A percentile compares a stretch with the other conserved stretches of the same genome.
Conservation (phyloP, 2,329 filamentous ascomycete species). For the Apiospora koreana region DNA sequence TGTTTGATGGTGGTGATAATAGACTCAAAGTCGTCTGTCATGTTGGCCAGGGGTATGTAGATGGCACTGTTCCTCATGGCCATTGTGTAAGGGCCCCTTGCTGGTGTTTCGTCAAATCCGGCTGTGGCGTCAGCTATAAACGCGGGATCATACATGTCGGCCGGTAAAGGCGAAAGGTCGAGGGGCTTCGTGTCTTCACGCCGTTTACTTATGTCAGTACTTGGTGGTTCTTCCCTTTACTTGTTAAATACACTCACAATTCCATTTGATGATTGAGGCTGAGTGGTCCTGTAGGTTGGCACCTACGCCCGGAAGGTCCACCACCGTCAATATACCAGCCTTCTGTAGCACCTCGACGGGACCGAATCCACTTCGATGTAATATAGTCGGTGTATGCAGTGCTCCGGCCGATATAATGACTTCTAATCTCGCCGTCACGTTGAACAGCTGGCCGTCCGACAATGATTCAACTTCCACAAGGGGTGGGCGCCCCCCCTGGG, state of each 20-base stretch:
- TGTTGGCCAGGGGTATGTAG: constrained; percentile 30
- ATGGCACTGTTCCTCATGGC: constrained; percentile 34
- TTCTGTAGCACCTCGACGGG: constrained; percentile 34
- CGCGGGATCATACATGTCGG: constrained; percentile 19
- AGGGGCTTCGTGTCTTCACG: constrained; percentile 3
- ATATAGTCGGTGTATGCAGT: constrained; percentile 39
- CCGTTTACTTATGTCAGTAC: neutral
- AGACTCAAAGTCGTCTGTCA: constrained; percentile 23
- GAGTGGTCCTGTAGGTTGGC: constrained; percentile 42
- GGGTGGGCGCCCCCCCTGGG: neutral
- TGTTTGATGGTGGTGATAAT: constrained; percentile 23
- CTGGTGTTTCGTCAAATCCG: constrained; percentile 32
- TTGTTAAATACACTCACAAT: neutral
- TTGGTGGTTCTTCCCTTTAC: no score
- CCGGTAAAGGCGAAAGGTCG: neutral
- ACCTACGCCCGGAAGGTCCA: constrained; percentile 47
- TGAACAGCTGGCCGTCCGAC: constrained; percentile 13
- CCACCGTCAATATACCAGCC: constrained; percentile 37
- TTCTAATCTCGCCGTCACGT: constrained; percentile 33
- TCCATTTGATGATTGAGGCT: constrained; percentile 14
- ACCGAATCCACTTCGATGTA: constrained; percentile 48
- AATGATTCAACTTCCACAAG: neutral
- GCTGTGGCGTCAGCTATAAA: constrained; percentile 34
- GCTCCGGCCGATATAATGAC: constrained; percentile 39
- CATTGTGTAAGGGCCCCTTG: constrained; percentile 38